Evolutionary conservation across 768 basidiomycete species (phyloP), one percentile per base, ranked within the genome.

Genomic region (Cyathus striatus): DNA sequence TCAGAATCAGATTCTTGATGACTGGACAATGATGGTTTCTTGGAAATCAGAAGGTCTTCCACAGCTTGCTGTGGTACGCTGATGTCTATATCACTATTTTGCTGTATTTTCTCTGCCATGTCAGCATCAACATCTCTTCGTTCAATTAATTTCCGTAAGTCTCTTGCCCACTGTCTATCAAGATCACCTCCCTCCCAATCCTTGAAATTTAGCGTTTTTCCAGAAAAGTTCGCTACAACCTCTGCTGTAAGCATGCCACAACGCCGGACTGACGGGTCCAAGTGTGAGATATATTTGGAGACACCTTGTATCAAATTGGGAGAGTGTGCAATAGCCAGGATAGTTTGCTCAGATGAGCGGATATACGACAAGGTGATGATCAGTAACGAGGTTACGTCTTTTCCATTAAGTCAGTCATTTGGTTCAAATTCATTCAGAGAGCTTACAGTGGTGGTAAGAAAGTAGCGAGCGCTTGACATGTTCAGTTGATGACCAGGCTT

Each of bases 201-300:
- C 0, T 77, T 83, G 50, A 99, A 97, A 44, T 79, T 70, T 17
- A 97, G 69, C 38, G 72, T 73, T 57, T 86, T 86, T 5, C 80
- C 75, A 12, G 70, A 70, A 21, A 69, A 66, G 4, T 68, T 65
- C 1, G 90, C 87, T 6, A 86, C 73, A 14, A 85, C 68, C 62
- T 99, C 95, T 1, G 89, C 95, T 1, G 79, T 81, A 24, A 97
- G 74, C 92, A 99, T 95, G 3, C 96, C 96, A 51, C 91, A 87
- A 20, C 83, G 75, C 3, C 95, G 83, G 16, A 96, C 75, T 3
- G 81, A 71, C 1, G 69, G 63, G 41, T 95, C 90, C 5, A 82
- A 63, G 60, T 95, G 90, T 1, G 72, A 72, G 35, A 99, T 79
- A 55, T 96, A 97, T 4, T 64, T 61, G 5, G 83, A 77, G 36